These are phyloP conservation scores for Penicillium sp. DNA, from an alignment of 2,329 filamentous ascomycete species.

Conservation along the genomic window DNA sequence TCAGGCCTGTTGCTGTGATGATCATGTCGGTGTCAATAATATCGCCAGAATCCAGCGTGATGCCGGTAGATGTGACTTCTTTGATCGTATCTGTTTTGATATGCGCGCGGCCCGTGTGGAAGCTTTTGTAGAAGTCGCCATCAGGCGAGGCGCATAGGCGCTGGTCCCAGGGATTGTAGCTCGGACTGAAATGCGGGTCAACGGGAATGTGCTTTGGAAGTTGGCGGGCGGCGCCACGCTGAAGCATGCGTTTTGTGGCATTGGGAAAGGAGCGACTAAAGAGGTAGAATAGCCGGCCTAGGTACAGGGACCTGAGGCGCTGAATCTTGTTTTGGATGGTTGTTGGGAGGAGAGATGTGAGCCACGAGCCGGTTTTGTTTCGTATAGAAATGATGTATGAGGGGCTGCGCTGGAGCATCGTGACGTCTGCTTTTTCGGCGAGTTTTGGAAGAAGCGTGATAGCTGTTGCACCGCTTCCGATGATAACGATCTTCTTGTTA, in stretches of 20 bases:
- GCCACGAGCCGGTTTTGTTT: slow-evolving; percentile 17
- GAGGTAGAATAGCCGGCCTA: not conserved
- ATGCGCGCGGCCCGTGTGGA: slow-evolving; percentile 48
- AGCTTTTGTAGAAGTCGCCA: slow-evolving; percentile 55
- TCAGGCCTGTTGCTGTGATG: slow-evolving; percentile 42
- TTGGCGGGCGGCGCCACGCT: slow-evolving; percentile 7
- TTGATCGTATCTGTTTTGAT: slow-evolving; percentile 55
- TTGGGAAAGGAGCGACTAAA: not conserved
- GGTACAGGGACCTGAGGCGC: not conserved
- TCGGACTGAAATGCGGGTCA: slow-evolving; percentile 62
- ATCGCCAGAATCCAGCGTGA: slow-evolving; percentile 44
- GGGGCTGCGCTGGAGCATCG: slow-evolving; percentile 76
- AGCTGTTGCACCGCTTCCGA: slow-evolving; percentile 76
- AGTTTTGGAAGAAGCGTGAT: slow-evolving; percentile 71
- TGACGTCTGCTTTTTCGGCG: slow-evolving; percentile 63
- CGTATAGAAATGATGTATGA: slow-evolving; percentile 61
- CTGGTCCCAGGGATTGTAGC: slow-evolving; percentile 68
- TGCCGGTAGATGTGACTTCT: slow-evolving; percentile 45
- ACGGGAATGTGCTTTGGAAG: slow-evolving; percentile 55
- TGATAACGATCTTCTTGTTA: slow-evolving; percentile 66
- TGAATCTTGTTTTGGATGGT: not conserved
- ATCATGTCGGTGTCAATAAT: slow-evolving; percentile 35
- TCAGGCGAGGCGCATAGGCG: slow-evolving; percentile 66
- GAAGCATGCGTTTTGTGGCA: not conserved
- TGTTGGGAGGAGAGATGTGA: not conserved